phyloP scores from a whole-genome alignment of 208 protist genomes.

The Leishmania gerbilli region DNA sequence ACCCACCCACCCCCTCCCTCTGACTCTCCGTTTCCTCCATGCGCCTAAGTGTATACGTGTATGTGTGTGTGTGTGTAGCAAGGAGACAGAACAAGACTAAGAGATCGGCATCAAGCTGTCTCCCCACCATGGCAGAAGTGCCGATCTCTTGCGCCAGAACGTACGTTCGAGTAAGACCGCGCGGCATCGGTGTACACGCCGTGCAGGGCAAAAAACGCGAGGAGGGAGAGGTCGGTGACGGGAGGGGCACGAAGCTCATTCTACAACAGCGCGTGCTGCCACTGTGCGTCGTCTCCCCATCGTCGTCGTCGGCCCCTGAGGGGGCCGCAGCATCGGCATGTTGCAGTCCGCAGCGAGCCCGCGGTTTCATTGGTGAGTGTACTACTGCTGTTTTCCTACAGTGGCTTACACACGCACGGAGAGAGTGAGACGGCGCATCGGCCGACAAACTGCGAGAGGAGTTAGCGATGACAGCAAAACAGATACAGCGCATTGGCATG shows the following conservation, averaged over 20 bases:
- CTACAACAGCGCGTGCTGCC: background rate
- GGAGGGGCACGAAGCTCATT: background rate
- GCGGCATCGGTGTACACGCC: background rate
- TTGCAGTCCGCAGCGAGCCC: background rate
- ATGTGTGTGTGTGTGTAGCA: constrained; percentile 1
- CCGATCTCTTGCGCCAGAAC: background rate
- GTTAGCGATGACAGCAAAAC: background rate
- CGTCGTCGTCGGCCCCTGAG: background rate
- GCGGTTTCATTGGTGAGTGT: background rate
- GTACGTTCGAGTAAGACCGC: background rate
- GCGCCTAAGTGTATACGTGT: background rate
- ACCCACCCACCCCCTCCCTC: background rate
- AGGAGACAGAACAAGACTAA: background rate
- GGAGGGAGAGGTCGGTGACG: background rate
- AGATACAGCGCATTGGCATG: background rate
- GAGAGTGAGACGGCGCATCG: background rate
- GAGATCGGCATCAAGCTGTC: background rate
- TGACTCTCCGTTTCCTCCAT: background rate
- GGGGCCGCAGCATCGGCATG: background rate
- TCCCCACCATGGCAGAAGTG: background rate
- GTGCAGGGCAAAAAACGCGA: background rate
- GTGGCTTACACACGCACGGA: background rate
- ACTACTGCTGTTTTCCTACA: background rate
- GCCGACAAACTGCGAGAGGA: background rate
- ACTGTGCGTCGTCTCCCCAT: background rate